phyloP scores from a whole-genome alignment of 805 yeast genomes.

The Nakazawaea holstii region DNA sequence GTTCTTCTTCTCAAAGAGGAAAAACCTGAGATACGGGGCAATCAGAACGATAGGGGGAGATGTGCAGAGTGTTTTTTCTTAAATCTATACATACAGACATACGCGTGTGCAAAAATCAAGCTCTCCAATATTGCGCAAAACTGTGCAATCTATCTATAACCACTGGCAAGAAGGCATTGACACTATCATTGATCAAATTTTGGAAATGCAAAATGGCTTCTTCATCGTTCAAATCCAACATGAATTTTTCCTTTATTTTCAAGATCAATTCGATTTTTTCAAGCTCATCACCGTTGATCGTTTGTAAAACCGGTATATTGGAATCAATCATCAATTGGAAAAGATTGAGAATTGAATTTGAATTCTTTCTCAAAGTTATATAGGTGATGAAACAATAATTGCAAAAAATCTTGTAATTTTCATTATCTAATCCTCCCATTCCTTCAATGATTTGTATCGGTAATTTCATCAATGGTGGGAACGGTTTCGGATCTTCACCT shows the following conservation, averaged over 20 bases:
- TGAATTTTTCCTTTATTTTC: constrained; percentile 91
- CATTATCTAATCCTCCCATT: constrained; percentile 89
- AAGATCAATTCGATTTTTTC: constrained; percentile 85
- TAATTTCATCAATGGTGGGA: constrained; percentile 96
- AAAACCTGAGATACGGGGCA: too few species aligned
- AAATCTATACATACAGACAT: too few species aligned
- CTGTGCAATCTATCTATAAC: constrained; percentile 94
- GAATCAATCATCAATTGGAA: constrained; percentile 94
- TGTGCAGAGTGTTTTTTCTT: too few species aligned
- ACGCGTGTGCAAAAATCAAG: constrained; percentile 45
- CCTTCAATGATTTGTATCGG: constrained; percentile 97
- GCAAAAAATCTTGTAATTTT: constrained; percentile 80
- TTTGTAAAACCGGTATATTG: constrained; percentile 80
- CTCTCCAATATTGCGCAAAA: constrained; percentile 97
- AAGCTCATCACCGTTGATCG: constrained; percentile 29
- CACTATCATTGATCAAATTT: constrained; percentile 88
- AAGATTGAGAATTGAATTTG: constrained; percentile 82
- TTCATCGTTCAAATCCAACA: constrained; percentile 89
- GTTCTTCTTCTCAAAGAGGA: too few species aligned
- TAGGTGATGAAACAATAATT: constrained; percentile 94
- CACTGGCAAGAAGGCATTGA: constrained; percentile 87
- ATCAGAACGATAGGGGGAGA: too few species aligned
- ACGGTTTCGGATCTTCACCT: constrained; percentile 97
- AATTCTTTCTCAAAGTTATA: constrained; percentile 82
- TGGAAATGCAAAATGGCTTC: constrained; percentile 96